Evolutionary conservation across 148 eudicot species (phyloP), one percentile per base, ranked within the genome.

Genomic region (Polygonum maritimum): DNA sequence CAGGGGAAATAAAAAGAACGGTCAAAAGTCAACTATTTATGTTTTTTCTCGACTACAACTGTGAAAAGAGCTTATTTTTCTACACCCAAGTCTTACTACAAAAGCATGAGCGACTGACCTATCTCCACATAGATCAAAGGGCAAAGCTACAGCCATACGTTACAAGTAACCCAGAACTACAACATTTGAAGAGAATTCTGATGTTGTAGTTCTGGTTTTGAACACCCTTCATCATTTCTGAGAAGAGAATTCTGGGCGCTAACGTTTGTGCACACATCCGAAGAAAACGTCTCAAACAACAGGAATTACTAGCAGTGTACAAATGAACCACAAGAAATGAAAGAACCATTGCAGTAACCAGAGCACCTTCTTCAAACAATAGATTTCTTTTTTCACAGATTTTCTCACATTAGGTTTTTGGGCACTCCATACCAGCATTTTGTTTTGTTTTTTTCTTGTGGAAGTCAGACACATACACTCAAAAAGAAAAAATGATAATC

Each of bases 341-440:
- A 60, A 21, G 69, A 38, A 38, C 38, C 26, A 31, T 22, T 12
- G 36, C 60, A 60, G 35, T 44, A 44, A 22, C 16, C 35, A 26
- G 69, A 60, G 69, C 69, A 31, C 69, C 69, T 60, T 60, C 69
- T 18, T 60, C 69, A 60, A 60, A 60, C 69, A 26, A 21, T 60
- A 16, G 12, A 31, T 10, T 57, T 60, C 69, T 60, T 9, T 57
- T 16, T 7, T 35, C 36, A 7, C 44, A 15, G 44, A 67, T 67
- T 67, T 67, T 67, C 10, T 67, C 71, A 38, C 44, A 67, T 67
- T 36, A 14, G 41, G 71, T 36, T 67, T 14, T 14, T 67, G 71
- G 71, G 71, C 16, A 35, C 44, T 67, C 45, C 71, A 67, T n/a
- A 44, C 71, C 71, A 67, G 71, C 44, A 67, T 67, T 15, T n/a